These are phyloP conservation scores for Leccinum uliginosum DNA, from an alignment of 768 basidiomycete species.

Conservation along the genomic window DNA sequence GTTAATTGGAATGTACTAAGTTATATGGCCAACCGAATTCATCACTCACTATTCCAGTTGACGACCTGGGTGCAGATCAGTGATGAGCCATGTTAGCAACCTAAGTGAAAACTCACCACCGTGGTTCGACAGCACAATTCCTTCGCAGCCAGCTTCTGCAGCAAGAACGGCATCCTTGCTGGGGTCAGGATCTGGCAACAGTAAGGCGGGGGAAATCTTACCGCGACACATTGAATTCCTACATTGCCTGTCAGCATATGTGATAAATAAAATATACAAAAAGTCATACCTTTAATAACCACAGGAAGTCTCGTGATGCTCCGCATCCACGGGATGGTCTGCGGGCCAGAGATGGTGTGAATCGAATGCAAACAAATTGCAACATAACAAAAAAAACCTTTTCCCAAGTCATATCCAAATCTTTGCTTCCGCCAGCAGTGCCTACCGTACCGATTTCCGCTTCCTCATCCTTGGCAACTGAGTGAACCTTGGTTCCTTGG, in stretches of 20 bases:
- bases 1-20: not conserved
- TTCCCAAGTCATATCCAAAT: constrained; percentile 76
- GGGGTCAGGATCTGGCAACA: constrained; percentile 4
- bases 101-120: constrained; percentile 50
- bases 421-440: constrained; percentile 68
- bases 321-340: constrained; percentile 78
- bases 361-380: not conserved
- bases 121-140: constrained; percentile 87
- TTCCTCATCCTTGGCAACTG: constrained; percentile 22
- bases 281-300: constrained; percentile 59
- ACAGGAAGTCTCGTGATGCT: constrained; percentile 65
- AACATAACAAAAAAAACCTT: constrained; percentile 34
- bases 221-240: constrained; percentile 73
- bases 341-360: not conserved
- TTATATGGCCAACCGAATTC: not conserved
- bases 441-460: constrained; percentile 44
- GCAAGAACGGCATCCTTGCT: constrained; percentile 81
- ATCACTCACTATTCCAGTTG: constrained; percentile 74
- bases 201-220: constrained; percentile 21
- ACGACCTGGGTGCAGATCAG: constrained; percentile 42
- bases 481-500: constrained; percentile 24
- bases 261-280: not conserved
- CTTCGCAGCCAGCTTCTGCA: constrained; percentile 77
- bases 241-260: constrained; percentile 6
- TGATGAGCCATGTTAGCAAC: not conserved